Evolutionary conservation across 1,284 basidiomycete genomes (phyloP), one percentile per base, ranked within the genome.

Genomic region (Cutaneotrichosporon cyanovorans): DNA sequence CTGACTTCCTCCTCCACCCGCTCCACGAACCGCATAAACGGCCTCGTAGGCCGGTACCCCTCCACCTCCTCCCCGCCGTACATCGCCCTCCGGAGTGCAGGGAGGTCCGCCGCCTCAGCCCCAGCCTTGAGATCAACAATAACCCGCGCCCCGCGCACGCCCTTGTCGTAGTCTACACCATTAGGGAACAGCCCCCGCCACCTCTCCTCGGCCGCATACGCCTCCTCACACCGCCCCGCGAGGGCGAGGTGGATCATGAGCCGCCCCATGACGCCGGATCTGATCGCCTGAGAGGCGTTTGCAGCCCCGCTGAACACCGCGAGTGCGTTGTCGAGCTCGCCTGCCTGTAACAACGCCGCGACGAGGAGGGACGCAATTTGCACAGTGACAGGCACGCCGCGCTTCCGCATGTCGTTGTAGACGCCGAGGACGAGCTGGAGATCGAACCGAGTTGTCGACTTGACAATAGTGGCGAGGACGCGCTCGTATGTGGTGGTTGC

Each of bases 201-300:
- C 4, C 16, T 4, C 15, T 7, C 21, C 40, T 65, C 62, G 1
- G 59, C 56, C 6, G 40, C 37, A 25, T 57, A 49, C 1, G 63
- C 63, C 5, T 62, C 58, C 15, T 46, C 53, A 10, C 42, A 20
- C 21, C 57, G 44, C 7, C 45, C 55, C 0, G 28, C 33, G 2
- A 50, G 37, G 1, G 57, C 57, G 2, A 67, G 55, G 25, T 47
- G 46, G 15, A 60, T 44, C 59, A 68, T 66, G 9, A 68, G 46
- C 15, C 55, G 42, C 10, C 63, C 60, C 10, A 63, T 50, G 1
- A 53, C 50, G 28, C 37, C 40, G 3, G 64, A 61, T 33, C 55
- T 59, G 16, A 60, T 33, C 1, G 41, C 32, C 3, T 51, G 25
- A 4, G 25, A 20, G 10, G 32, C 14, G 16, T 48, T 25, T 2